These are phyloP conservation scores for Strigomonas culicis DNA, from an alignment of 208 protist species.

Conservation along the genomic window DNA sequence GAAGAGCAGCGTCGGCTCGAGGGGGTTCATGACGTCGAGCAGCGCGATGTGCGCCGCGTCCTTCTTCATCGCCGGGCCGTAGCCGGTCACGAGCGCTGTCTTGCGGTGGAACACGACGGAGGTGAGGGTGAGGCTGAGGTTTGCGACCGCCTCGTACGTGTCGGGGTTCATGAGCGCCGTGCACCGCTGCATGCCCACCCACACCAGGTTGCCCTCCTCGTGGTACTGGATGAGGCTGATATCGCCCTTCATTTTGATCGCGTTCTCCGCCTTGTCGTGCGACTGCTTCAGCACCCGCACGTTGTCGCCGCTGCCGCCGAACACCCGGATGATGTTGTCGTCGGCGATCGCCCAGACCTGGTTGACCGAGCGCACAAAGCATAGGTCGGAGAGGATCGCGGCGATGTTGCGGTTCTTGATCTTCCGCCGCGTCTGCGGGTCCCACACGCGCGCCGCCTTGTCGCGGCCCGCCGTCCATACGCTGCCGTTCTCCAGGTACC, in stretches of 20 bases:
- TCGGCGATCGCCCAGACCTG: slow-evolving; percentile 80
- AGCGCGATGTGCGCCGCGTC: slow-evolving; percentile 53
- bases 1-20: slow-evolving; percentile 52
- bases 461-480: slow-evolving; percentile 86
- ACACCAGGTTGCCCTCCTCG: slow-evolving; percentile 51
- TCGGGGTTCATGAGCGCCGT: slow-evolving; percentile 63
- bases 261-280: slow-evolving; percentile 55
- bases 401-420: slow-evolving; percentile 83
- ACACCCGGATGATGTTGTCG: slow-evolving; percentile 79
- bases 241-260: slow-evolving; percentile 60
- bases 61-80: slow-evolving; percentile 39
- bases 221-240: slow-evolving; percentile 70
- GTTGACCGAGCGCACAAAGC: slow-evolving; percentile 45
- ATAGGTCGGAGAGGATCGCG: slow-evolving; percentile 64
- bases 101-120: slow-evolving; percentile 65
- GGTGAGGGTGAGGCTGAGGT: slow-evolving; percentile 45
- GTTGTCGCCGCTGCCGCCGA: slow-evolving; percentile 72
- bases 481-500: slow-evolving; percentile 63
- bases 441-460: slow-evolving; percentile 82
- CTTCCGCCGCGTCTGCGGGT: slow-evolving; percentile 69
- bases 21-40: slow-evolving; percentile 59
- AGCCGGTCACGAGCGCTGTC: slow-evolving; percentile 64
- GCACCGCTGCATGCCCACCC: slow-evolving; percentile 47
- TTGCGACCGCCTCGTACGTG: slow-evolving; percentile 38
- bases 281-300: slow-evolving; percentile 30